phyloP scores from a whole-genome alignment of 2,329 filamentous ascomycete species.

The Chalara sp. region DNA sequence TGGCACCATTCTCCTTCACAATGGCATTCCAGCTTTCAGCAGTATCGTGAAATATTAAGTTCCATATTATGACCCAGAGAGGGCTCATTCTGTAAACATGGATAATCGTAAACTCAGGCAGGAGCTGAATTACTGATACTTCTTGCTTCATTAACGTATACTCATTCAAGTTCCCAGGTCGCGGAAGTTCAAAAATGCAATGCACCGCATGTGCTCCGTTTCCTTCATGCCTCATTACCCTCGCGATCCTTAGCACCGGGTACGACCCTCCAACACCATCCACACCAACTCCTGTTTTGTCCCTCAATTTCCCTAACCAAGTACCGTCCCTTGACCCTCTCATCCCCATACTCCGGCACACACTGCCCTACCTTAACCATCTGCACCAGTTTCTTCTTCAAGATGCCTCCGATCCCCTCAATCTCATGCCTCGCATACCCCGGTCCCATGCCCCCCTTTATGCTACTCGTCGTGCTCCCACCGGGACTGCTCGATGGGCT shows the following conservation, averaged over 20 bases:
- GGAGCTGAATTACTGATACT: no score
- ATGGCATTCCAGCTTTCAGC: no score
- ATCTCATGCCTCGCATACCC: slow-evolving; percentile 86
- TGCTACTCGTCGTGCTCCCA: slow-evolving; percentile 10
- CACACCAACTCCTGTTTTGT: slow-evolving; percentile 74
- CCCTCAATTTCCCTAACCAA: slow-evolving; percentile 66
- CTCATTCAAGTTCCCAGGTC: no score
- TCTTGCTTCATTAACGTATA: no score
- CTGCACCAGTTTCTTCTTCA: slow-evolving; percentile 83
- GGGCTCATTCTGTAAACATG: no score
- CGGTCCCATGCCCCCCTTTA: slow-evolving; percentile 39
- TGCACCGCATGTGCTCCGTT: no score
- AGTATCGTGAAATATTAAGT: no score
- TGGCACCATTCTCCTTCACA: no score
- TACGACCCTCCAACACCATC: slow-evolving; percentile 79
- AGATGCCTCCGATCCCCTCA: slow-evolving; percentile 79
- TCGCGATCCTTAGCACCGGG: slow-evolving; percentile 44
- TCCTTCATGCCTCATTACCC: not conserved
- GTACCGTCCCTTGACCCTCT: slow-evolving; percentile 57
- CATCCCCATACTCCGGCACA: slow-evolving; percentile 81
- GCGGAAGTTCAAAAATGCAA: no score
- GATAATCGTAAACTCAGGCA: no score
- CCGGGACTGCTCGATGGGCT: slow-evolving; percentile 17
- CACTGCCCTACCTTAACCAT: slow-evolving; percentile 76
- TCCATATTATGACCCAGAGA: no score